Evolutionary conservation across 1,284 basidiomycete genomes (phyloP).

Genomic region (Leccinum pachyderme): DNA sequence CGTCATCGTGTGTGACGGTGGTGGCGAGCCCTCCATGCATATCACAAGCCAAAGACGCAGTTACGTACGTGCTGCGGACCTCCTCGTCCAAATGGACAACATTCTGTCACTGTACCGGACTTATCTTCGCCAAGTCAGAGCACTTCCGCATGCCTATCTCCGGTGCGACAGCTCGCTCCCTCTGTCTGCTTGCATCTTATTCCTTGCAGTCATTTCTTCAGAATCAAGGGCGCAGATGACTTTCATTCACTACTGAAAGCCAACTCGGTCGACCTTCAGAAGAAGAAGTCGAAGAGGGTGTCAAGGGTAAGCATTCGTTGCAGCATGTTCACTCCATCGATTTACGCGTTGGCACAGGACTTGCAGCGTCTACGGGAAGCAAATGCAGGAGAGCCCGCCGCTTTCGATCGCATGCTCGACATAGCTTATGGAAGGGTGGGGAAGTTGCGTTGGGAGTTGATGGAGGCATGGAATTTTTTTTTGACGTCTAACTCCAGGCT

Average conservation of each 20-base stretch:
- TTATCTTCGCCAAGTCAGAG: slow-evolving; percentile 32
- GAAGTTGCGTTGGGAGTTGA: slow-evolving; percentile 62
- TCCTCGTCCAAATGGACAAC: slow-evolving; percentile 3
- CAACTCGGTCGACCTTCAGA: slow-evolving; percentile 30
- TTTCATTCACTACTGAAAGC: slow-evolving; percentile 42
- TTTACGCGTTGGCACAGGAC: slow-evolving; percentile 42
- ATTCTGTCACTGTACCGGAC: slow-evolving; percentile 27
- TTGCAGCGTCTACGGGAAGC: slow-evolving; percentile 55
- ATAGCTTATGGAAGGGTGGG: slow-evolving; percentile 80
- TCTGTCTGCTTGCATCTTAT: slow-evolving; percentile 6
- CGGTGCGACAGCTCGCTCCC: slow-evolving; percentile 17
- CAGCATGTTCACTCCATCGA: background rate
- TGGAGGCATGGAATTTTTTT: slow-evolving; percentile 45
- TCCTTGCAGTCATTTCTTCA: slow-evolving; percentile 58
- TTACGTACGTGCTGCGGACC: background rate
- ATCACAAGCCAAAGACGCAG: slow-evolving; percentile 1
- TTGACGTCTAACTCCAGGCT: slow-evolving; percentile 7
- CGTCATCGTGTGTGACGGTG: slow-evolving; percentile 8
- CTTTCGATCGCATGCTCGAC: slow-evolving; percentile 63
- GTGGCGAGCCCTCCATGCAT: slow-evolving; percentile 14
- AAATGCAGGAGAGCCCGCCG: slow-evolving; percentile 49
- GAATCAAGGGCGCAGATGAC: slow-evolving; percentile 58
- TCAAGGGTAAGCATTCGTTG: slow-evolving; percentile 41
- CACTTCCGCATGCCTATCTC: slow-evolving; percentile 30
- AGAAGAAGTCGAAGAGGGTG: slow-evolving; percentile 49